Conservation (phyloP, 2,329 filamentous ascomycete genomes). For the Sporothrix variecibatus region DNA sequence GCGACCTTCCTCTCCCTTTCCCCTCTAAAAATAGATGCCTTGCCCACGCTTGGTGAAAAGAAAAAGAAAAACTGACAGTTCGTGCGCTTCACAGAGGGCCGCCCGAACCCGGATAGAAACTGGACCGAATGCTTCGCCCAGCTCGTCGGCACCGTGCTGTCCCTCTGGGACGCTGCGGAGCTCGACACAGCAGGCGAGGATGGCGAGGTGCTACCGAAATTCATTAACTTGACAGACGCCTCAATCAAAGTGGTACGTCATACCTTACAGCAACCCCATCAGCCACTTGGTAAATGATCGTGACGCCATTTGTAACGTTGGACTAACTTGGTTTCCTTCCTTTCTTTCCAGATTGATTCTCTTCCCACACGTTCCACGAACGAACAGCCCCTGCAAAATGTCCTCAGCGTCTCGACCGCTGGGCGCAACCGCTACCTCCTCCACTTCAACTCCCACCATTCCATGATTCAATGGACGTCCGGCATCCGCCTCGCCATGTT, state of each 20-base stretch:
- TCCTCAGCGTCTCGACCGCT: conserved; percentile 92
- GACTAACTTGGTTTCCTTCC: background rate
- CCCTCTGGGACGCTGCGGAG: conserved; percentile 91
- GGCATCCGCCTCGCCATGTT: conserved; percentile 92
- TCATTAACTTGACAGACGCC: conserved; percentile 95
- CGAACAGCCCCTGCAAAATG: conserved; percentile 85
- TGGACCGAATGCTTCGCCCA: conserved; percentile 99
- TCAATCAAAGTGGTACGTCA: conserved; percentile 89
- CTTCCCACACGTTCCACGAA: conserved; percentile 77
- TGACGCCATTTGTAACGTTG: background rate
- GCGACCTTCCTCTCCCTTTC: conserved; percentile 44
- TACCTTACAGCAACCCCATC: background rate
- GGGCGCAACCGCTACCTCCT: conserved; percentile 93
- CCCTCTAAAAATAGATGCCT: background rate
- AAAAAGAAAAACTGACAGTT: conserved; percentile 32
- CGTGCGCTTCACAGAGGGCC: conserved; percentile 65
- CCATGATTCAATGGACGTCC: conserved; percentile 92
- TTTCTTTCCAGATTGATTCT: conserved; percentile 69
- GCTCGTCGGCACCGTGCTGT: conserved; percentile 90
- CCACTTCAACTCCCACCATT: conserved; percentile 94
- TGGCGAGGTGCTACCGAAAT: conserved; percentile 57
- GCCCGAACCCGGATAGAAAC: conserved; percentile 78
- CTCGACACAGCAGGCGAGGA: conserved; percentile 84
- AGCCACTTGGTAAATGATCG: background rate
- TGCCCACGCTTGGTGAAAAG: conserved; percentile 22